Evolutionary conservation across 345 rosid species (phyloP).

Genomic region (Adansonia digitata): DNA sequence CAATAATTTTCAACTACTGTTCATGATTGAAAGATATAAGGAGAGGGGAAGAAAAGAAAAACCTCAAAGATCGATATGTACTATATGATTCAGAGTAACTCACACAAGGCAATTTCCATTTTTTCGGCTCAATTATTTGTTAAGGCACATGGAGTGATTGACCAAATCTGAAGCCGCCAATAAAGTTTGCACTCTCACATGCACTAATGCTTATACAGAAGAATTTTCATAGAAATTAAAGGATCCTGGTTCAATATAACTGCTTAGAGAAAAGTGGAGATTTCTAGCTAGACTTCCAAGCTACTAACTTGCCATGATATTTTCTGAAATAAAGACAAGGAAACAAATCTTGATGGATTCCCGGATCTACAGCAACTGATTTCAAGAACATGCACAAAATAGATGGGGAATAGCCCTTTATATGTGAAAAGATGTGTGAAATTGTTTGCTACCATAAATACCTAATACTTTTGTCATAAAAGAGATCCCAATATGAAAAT

Average conservation of each 20-base stretch:
- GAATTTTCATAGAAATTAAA: neutral
- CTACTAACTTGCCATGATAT: neutral
- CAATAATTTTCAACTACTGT: neutral
- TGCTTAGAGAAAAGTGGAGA: neutral
- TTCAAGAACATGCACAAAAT: neutral
- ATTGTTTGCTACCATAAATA: neutral
- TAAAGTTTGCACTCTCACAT: neutral
- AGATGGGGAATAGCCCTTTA: neutral
- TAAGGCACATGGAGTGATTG: slow-evolving; percentile 12
- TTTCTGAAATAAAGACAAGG: neutral
- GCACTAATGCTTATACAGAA: neutral
- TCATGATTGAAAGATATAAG: neutral
- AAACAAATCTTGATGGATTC: neutral
- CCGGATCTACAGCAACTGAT: slow-evolving; percentile 6
- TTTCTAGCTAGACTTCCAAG: neutral
- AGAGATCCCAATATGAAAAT: too few relatives aligned
- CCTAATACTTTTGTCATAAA: too few relatives aligned
- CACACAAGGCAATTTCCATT: neutral
- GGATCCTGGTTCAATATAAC: neutral
- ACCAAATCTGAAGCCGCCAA: slow-evolving; percentile 2
- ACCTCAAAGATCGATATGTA: neutral
- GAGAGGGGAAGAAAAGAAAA: neutral
- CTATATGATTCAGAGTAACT: neutral
- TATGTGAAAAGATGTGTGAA: neutral
- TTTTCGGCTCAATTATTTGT: slow-evolving; percentile 13